A percentile compares a stretch with the other conserved stretches of the same genome.
Evolutionary conservation across 2,329 filamentous ascomycete genomes (phyloP).

Genomic region (Lasiodiplodia gonubiensis): DNA sequence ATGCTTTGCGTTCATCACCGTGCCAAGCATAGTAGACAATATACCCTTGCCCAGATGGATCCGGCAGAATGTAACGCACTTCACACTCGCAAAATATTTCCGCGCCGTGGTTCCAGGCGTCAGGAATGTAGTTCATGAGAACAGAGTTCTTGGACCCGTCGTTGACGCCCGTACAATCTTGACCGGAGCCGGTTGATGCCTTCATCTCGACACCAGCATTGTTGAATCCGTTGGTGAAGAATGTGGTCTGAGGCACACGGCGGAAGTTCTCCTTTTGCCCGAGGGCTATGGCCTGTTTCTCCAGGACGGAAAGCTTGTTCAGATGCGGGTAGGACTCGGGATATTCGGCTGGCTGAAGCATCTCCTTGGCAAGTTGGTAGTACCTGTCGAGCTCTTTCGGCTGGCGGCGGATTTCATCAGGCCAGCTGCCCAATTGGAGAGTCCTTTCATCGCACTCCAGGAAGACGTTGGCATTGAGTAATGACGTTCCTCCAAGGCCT

Average conservation of each 20-base stretch:
- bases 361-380: constrained; percentile 60
- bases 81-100: constrained; percentile 74
- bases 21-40: constrained; percentile 70
- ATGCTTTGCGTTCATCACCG: constrained; percentile 62
- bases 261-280: constrained; percentile 61
- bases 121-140: constrained; percentile 69
- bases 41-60: constrained; percentile 58
- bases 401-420: constrained; percentile 58
- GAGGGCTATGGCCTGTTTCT: constrained; percentile 61
- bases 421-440: constrained; percentile 63
- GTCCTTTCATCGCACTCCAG: constrained; percentile 63
- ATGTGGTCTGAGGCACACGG: constrained; percentile 66
- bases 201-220: constrained; percentile 69
- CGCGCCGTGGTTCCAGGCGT: constrained; percentile 75
- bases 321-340: constrained; percentile 63
- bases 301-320: constrained; percentile 63
- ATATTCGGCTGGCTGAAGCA: constrained; percentile 66
- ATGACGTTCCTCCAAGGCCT: constrained; percentile 69
- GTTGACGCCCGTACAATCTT: constrained; percentile 69
- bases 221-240: constrained; percentile 66
- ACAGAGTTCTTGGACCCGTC: constrained; percentile 72
- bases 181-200: constrained; percentile 64
- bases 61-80: constrained; percentile 66
- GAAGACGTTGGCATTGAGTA: constrained; percentile 72
- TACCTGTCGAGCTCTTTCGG: constrained; percentile 56